Conservation (phyloP, 2,329 filamentous ascomycete genomes). For the Aspergillus hiratsukae region DNA sequence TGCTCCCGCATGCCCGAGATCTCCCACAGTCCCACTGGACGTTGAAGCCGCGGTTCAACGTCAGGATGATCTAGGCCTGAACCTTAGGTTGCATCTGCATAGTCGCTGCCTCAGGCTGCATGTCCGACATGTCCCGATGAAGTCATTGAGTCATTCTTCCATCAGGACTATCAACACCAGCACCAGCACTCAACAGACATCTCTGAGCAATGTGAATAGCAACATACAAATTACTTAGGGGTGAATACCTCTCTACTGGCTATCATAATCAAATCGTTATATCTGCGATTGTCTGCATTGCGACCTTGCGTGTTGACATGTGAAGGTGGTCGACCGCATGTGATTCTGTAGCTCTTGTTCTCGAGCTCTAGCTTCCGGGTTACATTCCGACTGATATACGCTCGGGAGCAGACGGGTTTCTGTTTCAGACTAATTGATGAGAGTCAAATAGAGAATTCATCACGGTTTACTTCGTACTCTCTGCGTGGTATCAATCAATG, state of each 20-base stretch:
- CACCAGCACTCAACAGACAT: neutral
- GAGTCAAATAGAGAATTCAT: neutral
- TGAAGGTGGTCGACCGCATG: neutral
- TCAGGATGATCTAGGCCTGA: neutral
- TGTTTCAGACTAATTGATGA: neutral
- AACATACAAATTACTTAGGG: neutral
- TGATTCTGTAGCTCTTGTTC: neutral
- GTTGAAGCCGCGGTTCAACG: conserved; percentile 12
- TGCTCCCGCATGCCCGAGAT: conserved; percentile 18
- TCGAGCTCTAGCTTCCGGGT: neutral
- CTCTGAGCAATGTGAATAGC: neutral
- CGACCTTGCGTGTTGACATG: neutral
- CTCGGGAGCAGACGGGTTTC: neutral
- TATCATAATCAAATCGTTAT: neutral
- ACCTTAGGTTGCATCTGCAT: too few relatives aligned
- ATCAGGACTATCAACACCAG: neutral
- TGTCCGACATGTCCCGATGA: neutral
- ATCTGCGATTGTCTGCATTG: neutral
- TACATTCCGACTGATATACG: neutral
- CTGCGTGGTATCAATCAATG: neutral
- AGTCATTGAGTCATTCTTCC: neutral
- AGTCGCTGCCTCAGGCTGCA: neutral
- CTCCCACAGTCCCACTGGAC: conserved; percentile 1
- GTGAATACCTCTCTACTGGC: neutral
- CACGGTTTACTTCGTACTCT: neutral